Percentiles rank a stretch among this genome's conserved stretches.
Evolutionary conservation across 345 rosid genomes (phyloP).

Genomic region (Fremontodendron californicum): DNA sequence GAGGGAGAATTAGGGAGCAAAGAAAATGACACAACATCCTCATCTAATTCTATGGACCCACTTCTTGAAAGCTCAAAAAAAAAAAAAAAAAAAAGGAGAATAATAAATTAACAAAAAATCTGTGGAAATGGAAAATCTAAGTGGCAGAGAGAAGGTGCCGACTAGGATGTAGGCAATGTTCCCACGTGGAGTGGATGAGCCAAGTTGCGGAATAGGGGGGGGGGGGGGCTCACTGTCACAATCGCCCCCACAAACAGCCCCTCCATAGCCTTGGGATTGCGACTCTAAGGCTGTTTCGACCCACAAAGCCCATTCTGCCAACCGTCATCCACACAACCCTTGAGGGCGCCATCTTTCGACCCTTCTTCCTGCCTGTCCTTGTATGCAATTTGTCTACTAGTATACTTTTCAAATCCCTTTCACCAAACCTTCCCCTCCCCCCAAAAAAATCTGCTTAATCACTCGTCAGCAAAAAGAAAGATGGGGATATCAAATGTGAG

Average conservation of each 20-base stretch:
- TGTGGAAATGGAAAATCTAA: neutral
- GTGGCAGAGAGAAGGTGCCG: constrained; percentile 28
- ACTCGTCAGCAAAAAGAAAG: neutral
- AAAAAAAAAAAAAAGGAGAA: neutral
- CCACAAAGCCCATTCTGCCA: constrained; percentile 55
- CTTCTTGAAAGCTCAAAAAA: neutral
- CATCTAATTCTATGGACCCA: constrained; percentile 27
- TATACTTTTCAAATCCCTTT: no score
- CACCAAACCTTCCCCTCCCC: neutral
- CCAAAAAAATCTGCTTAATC: neutral
- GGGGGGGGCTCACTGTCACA: neutral
- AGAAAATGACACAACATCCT: constrained; percentile 30
- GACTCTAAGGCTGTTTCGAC: constrained; percentile 31
- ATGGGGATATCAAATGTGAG: no score
- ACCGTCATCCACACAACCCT: constrained; percentile 18
- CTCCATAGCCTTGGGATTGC: constrained; percentile 30
- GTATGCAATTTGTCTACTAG: neutral
- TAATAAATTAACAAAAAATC: neutral
- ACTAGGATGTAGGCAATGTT: constrained; percentile 22
- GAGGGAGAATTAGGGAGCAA: constrained; percentile 39
- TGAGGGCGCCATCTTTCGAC: constrained; percentile 24
- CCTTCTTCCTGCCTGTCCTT: constrained; percentile 18
- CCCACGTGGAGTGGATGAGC: constrained; percentile 40
- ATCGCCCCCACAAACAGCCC: constrained; percentile 1
- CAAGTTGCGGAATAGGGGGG: constrained; percentile 17